Conservation (phyloP, 345 rosid species). For the Hibiscus syriacus region DNA sequence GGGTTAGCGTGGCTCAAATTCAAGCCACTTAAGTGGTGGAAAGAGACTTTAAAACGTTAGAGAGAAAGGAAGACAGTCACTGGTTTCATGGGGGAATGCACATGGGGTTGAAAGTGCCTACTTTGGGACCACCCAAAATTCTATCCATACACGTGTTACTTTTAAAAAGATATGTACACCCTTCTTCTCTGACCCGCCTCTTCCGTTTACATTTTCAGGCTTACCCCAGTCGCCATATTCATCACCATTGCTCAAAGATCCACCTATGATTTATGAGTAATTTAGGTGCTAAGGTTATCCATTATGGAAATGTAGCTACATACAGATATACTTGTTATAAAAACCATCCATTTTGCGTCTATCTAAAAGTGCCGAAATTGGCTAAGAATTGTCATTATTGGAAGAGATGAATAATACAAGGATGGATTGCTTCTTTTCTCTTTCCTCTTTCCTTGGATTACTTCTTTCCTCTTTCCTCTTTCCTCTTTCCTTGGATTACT, state of each 20-base stretch:
- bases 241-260: not conserved
- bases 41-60: too few species aligned
- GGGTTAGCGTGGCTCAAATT: not conserved
- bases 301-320: not conserved
- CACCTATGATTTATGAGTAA: not conserved
- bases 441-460: constrained; percentile 11
- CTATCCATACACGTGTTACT: constrained; percentile 26
- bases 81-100: constrained; percentile 26
- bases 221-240: constrained; percentile 24
- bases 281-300: not conserved
- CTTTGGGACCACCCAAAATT: constrained; percentile 31
- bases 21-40: not conserved
- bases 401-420: not conserved
- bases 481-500: constrained; percentile 13
- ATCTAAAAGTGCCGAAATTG: not conserved
- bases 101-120: constrained; percentile 22
- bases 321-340: not conserved
- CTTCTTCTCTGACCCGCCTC: constrained; percentile 6
- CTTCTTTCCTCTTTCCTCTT: not conserved
- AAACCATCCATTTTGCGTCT: not conserved
- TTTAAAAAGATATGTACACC: not conserved
- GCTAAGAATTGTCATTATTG: not conserved
- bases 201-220: not conserved
- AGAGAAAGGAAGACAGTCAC: constrained; percentile 11
- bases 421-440: not conserved